Evolutionary conservation across 768 basidiomycete genomes (phyloP).

Genomic region (Podaxis pistillaris): DNA sequence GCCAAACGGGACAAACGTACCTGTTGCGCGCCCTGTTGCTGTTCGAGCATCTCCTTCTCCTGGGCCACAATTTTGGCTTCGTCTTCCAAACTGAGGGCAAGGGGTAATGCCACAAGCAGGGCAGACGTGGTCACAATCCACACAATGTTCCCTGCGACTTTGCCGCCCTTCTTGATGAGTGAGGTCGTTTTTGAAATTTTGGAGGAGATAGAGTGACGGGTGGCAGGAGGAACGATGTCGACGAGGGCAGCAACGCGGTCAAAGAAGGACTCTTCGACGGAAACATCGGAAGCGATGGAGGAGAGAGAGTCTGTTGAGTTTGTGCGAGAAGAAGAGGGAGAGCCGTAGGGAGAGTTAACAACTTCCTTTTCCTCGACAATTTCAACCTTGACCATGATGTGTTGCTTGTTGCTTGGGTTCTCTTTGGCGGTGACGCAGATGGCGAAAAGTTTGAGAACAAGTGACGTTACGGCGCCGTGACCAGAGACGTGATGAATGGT

Average conservation of each 20-base stretch:
- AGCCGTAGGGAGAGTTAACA: constrained; percentile 67
- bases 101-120: constrained; percentile 88
- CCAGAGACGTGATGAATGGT: constrained; percentile 1
- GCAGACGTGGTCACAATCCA: constrained; percentile 97
- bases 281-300: constrained; percentile 70
- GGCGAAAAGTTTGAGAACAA: constrained; percentile 14
- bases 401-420: constrained; percentile 15
- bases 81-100: constrained; percentile 92
- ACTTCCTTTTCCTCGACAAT: constrained; percentile 83
- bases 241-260: constrained; percentile 90
- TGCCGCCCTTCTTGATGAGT: constrained; percentile 65
- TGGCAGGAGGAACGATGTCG: constrained; percentile 93
- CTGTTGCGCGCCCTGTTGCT: constrained; percentile 91
- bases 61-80: constrained; percentile 93
- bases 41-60: constrained; percentile 91
- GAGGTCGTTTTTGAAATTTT: constrained; percentile 58
- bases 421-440: constrained; percentile 24
- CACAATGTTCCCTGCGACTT: constrained; percentile 81
- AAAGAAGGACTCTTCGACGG: constrained; percentile 76
- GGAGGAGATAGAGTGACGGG: constrained; percentile 72
- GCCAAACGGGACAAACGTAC: constrained; percentile 40
- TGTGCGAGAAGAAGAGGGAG: constrained; percentile 71
- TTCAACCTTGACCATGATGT: constrained; percentile 88
- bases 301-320: constrained; percentile 74
- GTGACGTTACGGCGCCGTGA: constrained; percentile 8